Evolutionary conservation across 1,139 yeast species (phyloP), one percentile per base, ranked within the genome.

Genomic region (Pichia kudriavzevii): DNA sequence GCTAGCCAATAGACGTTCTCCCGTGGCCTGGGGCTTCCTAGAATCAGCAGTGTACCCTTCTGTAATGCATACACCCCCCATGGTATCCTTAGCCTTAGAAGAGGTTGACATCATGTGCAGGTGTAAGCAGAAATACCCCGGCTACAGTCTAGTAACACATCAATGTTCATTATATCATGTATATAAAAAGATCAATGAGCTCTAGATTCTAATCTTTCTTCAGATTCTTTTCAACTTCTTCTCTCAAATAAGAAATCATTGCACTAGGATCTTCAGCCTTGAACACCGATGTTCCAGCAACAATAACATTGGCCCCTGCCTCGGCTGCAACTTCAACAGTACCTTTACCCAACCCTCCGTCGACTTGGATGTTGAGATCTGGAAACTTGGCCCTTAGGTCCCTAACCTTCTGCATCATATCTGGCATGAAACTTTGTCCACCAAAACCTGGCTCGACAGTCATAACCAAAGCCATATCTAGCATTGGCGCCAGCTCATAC

Each of bases 361-460:
- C 99, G 22, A 91, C 99, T 63, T 91, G 93, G 49, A 91, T 83
- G 60, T 91, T 78, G 57, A 88, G 66, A 23, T 77, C 57, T 13
- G 97, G 96, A 60, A 68, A 51, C 55, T 69, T 73, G 32, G 60
- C 58, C 58, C 99, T 75, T 50, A 91, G 68, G 24, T 66, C 67
- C 50, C 75, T 79, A 30, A 91, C 97, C 63, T 91, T 91, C 43
- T 93, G 84, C 97, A 91, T 88, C 95, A 88, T 88, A 43, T 79
- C 83, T 12, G 75, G 67, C 95, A 84, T 87, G 67, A 91, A 93
- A 59, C 81, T 82, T 61, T 91, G 99, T 32, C 99, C 99, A 23
- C 98, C 98, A 55, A 91, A 91, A 1, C 98, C 98, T 7, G 98
- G 98, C 60, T 91, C 98, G 29, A 91, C 98, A 4, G 98, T 91